Percentiles rank a stretch among this genome's conserved stretches.
Evolutionary conservation across 2,329 filamentous ascomycete genomes (phyloP).

Genomic region (Colletotrichum sp.): DNA sequence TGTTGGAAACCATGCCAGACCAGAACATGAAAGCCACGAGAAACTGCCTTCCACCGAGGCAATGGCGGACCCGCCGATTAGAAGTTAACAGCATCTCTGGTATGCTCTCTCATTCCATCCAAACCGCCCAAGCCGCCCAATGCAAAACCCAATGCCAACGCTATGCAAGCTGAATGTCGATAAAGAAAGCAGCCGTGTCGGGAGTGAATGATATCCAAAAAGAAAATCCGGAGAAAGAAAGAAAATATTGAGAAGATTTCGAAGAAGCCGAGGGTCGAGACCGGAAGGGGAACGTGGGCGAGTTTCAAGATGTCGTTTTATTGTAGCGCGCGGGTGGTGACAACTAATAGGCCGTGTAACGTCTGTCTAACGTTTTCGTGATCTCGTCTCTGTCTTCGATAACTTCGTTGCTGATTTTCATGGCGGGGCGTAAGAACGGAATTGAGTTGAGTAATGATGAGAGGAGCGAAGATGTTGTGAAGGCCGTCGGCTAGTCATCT

Average conservation of each 20-base stretch:
- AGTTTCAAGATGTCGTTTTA: conserved; percentile 1
- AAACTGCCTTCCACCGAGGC: not conserved
- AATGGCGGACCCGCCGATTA: conserved; percentile 14
- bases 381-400: conserved; percentile 33
- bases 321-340: not conserved
- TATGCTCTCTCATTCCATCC: conserved; percentile 7
- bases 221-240: not conserved
- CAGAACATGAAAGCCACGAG: not conserved
- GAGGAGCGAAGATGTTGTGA: not conserved
- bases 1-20: not conserved
- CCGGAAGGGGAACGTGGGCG: not conserved
- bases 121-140: conserved; percentile 10
- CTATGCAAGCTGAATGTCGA: conserved; percentile 5
- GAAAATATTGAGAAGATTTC: not conserved
- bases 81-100: conserved; percentile 12
- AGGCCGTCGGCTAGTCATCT: not conserved
- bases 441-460: not conserved
- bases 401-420: conserved; percentile 28
- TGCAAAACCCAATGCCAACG: conserved; percentile 15
- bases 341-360: conserved; percentile 14
- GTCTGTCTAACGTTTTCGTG: conserved; percentile 13
- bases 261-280: conserved; percentile 4
- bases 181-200: conserved; percentile 1
- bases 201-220: not conserved
- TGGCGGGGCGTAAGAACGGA: conserved; percentile 12